Conservation (phyloP, 2,329 filamentous ascomycete genomes). For the Hypomyces rosellus region DNA sequence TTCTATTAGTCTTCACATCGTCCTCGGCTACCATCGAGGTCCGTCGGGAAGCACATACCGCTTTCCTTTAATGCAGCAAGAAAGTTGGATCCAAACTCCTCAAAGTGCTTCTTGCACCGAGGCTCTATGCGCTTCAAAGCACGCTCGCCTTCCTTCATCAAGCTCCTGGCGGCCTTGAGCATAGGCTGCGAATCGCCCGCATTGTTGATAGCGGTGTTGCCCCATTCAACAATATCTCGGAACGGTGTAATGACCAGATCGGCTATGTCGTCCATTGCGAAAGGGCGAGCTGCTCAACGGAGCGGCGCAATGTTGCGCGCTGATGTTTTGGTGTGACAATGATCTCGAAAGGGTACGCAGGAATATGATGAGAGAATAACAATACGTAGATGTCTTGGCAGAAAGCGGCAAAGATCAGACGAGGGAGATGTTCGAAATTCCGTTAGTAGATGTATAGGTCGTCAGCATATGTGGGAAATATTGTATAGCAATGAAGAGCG, state of each 20-base stretch:
- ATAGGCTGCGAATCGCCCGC: constrained; percentile 39
- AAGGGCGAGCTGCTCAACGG: neutral
- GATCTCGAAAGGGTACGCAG: neutral
- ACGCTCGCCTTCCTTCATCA: constrained; percentile 43
- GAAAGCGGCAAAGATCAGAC: no score
- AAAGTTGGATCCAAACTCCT: constrained; percentile 45
- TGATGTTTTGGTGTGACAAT: neutral
- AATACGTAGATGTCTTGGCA: constrained; percentile 1
- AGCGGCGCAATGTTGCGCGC: constrained; percentile 1
- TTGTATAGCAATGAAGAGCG: neutral
- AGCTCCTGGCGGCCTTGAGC: constrained; percentile 42
- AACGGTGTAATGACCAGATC: constrained; percentile 46
- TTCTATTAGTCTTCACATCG: neutral
- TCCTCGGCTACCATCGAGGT: no score
- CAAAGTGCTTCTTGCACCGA: constrained; percentile 41
- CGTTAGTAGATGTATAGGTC: no score
- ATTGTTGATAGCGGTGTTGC: constrained; percentile 40
- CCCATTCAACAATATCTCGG: constrained; percentile 47
- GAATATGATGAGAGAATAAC: neutral
- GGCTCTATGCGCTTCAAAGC: constrained; percentile 46
- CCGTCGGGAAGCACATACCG: constrained; percentile 35
- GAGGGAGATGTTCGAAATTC: no score
- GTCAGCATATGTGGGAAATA: no score
- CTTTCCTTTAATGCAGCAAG: constrained; percentile 47
- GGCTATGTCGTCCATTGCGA: constrained; percentile 33